Conservation (phyloP, 306 rosid genomes). For the Malus sieversii region DNA sequence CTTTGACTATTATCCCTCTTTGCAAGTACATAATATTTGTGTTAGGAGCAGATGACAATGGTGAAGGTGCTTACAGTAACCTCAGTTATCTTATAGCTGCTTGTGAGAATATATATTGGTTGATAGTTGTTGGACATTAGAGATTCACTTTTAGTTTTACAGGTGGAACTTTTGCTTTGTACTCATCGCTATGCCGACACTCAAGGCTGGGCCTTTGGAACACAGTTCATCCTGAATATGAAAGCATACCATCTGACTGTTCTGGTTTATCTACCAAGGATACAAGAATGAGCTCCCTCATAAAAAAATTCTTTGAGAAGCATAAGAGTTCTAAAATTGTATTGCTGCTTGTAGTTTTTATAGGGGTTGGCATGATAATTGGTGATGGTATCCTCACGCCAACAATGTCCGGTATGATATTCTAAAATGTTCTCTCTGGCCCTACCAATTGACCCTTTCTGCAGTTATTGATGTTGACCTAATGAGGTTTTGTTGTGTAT, state of each 20-base stretch:
- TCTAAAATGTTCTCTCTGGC: not conserved
- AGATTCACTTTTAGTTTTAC: slow-evolving; percentile 4
- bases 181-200: slow-evolving; percentile 15
- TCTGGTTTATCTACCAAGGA: slow-evolving; percentile 5
- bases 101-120: not conserved
- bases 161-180: slow-evolving; percentile 21
- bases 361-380: slow-evolving; percentile 24
- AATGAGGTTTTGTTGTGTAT: not conserved
- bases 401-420: slow-evolving; percentile 23
- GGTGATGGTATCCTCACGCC: slow-evolving; percentile 32
- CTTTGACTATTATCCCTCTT: slow-evolving; percentile 24
- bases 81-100: not conserved
- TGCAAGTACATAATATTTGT: slow-evolving; percentile 25
- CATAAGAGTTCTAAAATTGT: slow-evolving; percentile 6
- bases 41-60: slow-evolving; percentile 24
- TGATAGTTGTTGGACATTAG: not conserved
- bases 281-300: slow-evolving; percentile 7
- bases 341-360: slow-evolving; percentile 21
- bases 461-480: not conserved
- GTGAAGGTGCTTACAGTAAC: slow-evolving; percentile 19
- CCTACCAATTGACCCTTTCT: not conserved
- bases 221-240: not conserved
- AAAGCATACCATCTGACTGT: not conserved
- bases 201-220: slow-evolving; percentile 5
- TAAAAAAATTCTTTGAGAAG: slow-evolving; percentile 14